Evolutionary conservation across 805 yeast genomes (phyloP), one percentile per base, ranked within the genome.

Genomic region (Nematodospora valgi): DNA sequence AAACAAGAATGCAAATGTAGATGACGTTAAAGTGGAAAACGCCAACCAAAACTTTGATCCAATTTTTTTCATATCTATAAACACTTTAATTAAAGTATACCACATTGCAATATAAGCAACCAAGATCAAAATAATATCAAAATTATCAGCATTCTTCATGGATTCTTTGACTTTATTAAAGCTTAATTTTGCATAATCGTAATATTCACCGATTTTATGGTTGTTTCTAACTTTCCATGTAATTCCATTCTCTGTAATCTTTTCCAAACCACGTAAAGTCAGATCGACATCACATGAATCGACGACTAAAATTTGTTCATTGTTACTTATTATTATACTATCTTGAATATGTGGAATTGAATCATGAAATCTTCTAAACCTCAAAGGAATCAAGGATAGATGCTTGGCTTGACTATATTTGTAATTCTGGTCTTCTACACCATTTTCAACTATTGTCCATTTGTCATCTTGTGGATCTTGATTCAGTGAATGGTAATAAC

Each of bases 21-120:
- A 84, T 9, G 91, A 79, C 19, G 83, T 65, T 24, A 91, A 59
- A 4, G 94, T 81, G 11, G 95, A 77, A 47, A 85, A 73, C 7
- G 84, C 91, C 35, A 93, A 71, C 94, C 95, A 87, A 49, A 86
- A 81, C 48, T 77, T 83, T 20, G 97, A 86, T 19, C 96, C 96
- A 19, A 82, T 64, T 34, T 70, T 64, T 34, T 70, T 70, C 93
- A 91, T 82, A 47, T 86, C 88, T 40, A 76, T 50, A 49, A 85
- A 89, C 20, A 91, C 73, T 41, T 79, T 78, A 40, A 76, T 62
- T 47, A 91, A 74, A 8, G 96, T 86, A 59, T 84, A 80, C 72
- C 85, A 70, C 96, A 89, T 88, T 31, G 94, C 94, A 18, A 77
- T 48, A 58, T 91, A 91, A 2, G 96, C 97, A 33, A 80, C 56